Evolutionary conservation across 2,329 filamentous ascomycete species (phyloP), one percentile per base, ranked within the genome.

Genomic region (Claviceps pazoutovae): DNA sequence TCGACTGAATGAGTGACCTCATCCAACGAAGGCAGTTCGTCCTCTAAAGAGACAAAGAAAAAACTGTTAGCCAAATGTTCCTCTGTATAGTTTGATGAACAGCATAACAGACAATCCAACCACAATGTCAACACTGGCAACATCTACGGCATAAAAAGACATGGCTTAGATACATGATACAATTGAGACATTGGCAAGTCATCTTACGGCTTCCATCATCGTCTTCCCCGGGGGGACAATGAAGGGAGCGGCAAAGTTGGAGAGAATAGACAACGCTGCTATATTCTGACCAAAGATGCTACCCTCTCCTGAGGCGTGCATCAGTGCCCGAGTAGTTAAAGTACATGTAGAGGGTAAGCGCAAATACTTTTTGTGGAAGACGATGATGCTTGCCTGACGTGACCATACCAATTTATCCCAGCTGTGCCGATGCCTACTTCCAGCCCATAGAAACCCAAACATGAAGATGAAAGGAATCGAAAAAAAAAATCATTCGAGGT

Each of bases 341-440:
- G 74, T 83, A 83, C 80, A 83, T 79, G 71, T 68, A 69, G 62
- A 61, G 43, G 36, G 49, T 38, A 36, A 48, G 51, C 44, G 53
- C 43, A 51, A 34, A 46, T 46, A 49, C 46, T 54, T 50, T 65
- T 70, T 69, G 71, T 75, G 74, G 78, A 83, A 80, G 79, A 82
- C 78, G 79, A 82, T 80, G 79, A 80, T 80, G 78, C 78, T 76
- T 79, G 78, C 77, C 77, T 79, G 74, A 72, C 70, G 69, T 74
- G 67, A 54, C 50, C 52, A 52, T 56, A 48, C 50, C 52, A 48
- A 53, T 51, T 51, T 30, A 41, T 53, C 53, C 54, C 50, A 48
- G 16, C 47, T 51, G 49, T 43, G 47, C 47, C 44, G 38, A 13
- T 46, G 53, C 34, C 37, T 43, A 48, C 44, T 44, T 42, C 38